Base-by-base conservation (phyloP, 257 asterid species). In the Marsdenia floribunda region DNA sequence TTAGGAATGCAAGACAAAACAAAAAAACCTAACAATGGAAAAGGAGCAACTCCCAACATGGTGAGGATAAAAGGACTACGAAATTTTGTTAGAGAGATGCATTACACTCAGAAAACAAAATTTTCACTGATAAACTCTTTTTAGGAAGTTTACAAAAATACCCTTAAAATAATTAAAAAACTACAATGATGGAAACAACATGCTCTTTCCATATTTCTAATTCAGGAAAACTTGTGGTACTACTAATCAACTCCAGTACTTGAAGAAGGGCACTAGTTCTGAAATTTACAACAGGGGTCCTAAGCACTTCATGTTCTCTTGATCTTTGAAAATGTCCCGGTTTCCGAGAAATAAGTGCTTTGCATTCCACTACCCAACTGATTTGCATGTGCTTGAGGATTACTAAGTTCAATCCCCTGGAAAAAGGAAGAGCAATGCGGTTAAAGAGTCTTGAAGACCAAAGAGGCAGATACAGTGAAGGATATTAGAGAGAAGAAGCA, bases 321-420 rank as follows among this genome's bases (percentile, higher is more conserved):
- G 77, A 92, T 92, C 92, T 89, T 92, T 3, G 99, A 92, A 82
- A 94, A 94, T 5, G 96, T 88, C 52, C 99, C 98, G 18, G 92
- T 90, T 80, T 92, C 96, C 1, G 99, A 94, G 75, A 94, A 94
- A 73, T 94, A 94, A 7, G 99, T 92, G 77, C 98, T 94, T 66
- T 92, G 97, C 26, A 91, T 90, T 79, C 97, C 97, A 76, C 96
- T 82, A 37, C 97, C 97, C 29, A 92, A 85, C 80, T 86, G 97
- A 80, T 86, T 88, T 16, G 84, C 83, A 75, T 66, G 74, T 15
- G 97, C 97, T 78, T 89, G 97, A 76, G 99, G 99, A 77, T 94
- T 94, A 40, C 97, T 89, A 47, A 94, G 96, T 89, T 94, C 98
- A 24, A 92, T 92, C 1, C 98, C 99, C 99, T 92, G 95, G 29